Percentiles rank a stretch among this genome's conserved stretches.
Evolutionary conservation across 176 grass and related monocot species (phyloP).

Genomic region (Raddia guianensis): DNA sequence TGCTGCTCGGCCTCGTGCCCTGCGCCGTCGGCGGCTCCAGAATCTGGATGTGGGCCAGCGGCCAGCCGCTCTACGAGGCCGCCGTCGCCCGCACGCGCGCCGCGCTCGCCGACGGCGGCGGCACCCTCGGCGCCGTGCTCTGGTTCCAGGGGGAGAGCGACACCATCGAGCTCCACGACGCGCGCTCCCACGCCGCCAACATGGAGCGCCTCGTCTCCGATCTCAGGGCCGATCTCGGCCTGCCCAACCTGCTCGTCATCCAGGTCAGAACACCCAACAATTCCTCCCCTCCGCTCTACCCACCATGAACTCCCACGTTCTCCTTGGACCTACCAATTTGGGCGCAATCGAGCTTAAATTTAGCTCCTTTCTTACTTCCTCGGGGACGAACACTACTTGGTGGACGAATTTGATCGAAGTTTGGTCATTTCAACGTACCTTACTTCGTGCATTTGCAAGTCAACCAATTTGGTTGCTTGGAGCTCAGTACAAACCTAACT

Average conservation of each 20-base stretch:
- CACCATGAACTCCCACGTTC: background rate
- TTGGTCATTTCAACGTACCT: background rate
- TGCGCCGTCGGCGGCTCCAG: constrained; percentile 81
- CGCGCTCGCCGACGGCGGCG: constrained; percentile 46
- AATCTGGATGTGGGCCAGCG: constrained; percentile 78
- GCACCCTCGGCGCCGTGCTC: constrained; percentile 65
- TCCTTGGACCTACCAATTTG: background rate
- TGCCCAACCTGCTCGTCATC: constrained; percentile 75
- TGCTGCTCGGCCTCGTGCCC: constrained; percentile 75
- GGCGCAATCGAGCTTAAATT: background rate
- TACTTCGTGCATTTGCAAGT: background rate
- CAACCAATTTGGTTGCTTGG: background rate
- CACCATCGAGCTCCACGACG: constrained; percentile 65
- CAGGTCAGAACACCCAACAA: constrained; percentile 47
- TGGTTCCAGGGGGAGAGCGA: constrained; percentile 99
- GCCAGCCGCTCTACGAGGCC: constrained; percentile 60
- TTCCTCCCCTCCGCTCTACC: background rate
- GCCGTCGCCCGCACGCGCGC: constrained; percentile 63
- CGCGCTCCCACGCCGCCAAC: constrained; percentile 55
- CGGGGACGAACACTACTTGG: background rate
- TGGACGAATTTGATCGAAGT: background rate
- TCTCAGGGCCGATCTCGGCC: constrained; percentile 68
- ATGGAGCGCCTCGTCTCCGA: constrained; percentile 77
- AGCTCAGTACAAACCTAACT: background rate
- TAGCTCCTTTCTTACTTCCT: constrained; percentile 18